Evolutionary conservation across 2,329 filamentous ascomycete species (phyloP).

Genomic region (Myriosclerotinia duriaeana): DNA sequence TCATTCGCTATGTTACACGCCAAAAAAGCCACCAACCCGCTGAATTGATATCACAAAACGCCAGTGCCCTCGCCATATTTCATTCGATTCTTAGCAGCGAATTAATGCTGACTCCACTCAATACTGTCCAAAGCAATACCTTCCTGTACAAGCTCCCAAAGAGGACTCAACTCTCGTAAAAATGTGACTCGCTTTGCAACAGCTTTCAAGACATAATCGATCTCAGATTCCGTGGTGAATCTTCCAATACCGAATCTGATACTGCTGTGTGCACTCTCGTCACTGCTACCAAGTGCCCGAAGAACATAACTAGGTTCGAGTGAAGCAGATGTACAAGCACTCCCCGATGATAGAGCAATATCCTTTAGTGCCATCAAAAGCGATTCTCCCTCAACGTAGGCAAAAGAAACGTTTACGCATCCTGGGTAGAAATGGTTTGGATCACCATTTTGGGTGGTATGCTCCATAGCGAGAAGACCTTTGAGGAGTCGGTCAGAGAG

Average conservation of each 20-base stretch:
- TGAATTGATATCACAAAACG: constrained; percentile 18
- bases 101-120: constrained; percentile 92
- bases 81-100: constrained; percentile 17
- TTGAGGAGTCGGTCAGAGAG: constrained; percentile 82
- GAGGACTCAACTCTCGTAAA: constrained; percentile 86
- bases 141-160: constrained; percentile 98
- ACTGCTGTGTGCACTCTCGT: constrained; percentile 96
- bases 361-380: constrained; percentile 98
- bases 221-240: constrained; percentile 92
- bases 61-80: constrained; percentile 10
- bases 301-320: constrained; percentile 96
- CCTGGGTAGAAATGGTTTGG: constrained; percentile 83
- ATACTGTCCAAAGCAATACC: constrained; percentile 94
- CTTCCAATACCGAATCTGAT: constrained; percentile 97
- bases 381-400: constrained; percentile 97
- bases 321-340: constrained; percentile 94
- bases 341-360: constrained; percentile 93
- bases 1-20: constrained; percentile 20
- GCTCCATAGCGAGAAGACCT: constrained; percentile 84
- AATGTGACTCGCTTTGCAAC: constrained; percentile 89
- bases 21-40: constrained; percentile 7
- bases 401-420: constrained; percentile 97
- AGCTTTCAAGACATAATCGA: constrained; percentile 95
- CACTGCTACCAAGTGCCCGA: constrained; percentile 88
- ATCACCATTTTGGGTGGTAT: constrained; percentile 89